These are phyloP conservation scores for Lantana camara DNA, from an alignment of 257 asterid genomes.

Conservation along the genomic window DNA sequence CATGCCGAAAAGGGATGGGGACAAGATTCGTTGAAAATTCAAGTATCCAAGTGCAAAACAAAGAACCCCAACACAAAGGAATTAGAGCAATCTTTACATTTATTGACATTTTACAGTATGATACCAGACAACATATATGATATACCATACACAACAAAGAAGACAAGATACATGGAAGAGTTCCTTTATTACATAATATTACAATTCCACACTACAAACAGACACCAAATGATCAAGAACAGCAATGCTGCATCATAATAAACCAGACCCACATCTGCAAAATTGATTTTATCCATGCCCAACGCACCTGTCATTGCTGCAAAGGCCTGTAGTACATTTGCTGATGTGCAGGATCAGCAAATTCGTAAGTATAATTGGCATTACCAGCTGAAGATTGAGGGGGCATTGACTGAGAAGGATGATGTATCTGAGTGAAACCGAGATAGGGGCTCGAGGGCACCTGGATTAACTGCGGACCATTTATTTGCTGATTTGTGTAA, in stretches of 20 bases:
- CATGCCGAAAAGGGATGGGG: no score
- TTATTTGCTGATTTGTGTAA: constrained; percentile 48
- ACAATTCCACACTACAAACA: constrained; percentile 57
- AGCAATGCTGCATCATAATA: constrained; percentile 35
- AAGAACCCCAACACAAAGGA: no score
- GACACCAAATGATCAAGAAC: constrained; percentile 38
- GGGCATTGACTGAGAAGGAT: constrained; percentile 60
- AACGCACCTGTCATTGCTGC: constrained; percentile 53
- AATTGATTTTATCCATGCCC: constrained; percentile 53
- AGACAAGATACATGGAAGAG: constrained; percentile 26
- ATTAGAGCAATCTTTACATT: constrained; percentile 10
- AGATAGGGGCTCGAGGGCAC: constrained; percentile 56
- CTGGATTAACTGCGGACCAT: constrained; percentile 55
- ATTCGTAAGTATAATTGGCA: constrained; percentile 58
- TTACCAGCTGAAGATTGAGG: constrained; percentile 41
- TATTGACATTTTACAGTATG: constrained; percentile 41
- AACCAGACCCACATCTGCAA: constrained; percentile 61
- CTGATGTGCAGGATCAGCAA: constrained; percentile 49
- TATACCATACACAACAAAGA: constrained; percentile 27
- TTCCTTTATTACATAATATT: constrained; percentile 44
- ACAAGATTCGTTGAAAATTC: no score
- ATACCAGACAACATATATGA: constrained; percentile 33
- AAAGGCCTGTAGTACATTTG: constrained; percentile 68
- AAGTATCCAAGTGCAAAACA: no score
- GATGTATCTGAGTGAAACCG: constrained; percentile 62